Evolutionary conservation across 169 alveolate species (phyloP).

Genomic region (Gregarina niphandrodes): DNA sequence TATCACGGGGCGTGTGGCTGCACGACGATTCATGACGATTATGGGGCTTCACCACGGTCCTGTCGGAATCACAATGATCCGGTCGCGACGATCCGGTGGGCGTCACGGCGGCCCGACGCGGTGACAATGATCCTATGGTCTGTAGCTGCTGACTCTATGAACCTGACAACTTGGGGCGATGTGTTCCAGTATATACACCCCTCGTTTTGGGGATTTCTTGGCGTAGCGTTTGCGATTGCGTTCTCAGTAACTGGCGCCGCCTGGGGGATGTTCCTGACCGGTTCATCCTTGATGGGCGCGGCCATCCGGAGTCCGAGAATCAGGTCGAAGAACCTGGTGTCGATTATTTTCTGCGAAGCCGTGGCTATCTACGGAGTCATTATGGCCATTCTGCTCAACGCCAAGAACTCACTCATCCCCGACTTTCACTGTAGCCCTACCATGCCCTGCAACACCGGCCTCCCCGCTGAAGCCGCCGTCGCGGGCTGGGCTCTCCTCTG

Average conservation of each 20-base stretch:
- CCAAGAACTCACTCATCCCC: slow-evolving; percentile 34
- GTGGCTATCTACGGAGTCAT: slow-evolving; percentile 86
- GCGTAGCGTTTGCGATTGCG: slow-evolving; percentile 31
- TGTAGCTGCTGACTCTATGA: too few species aligned
- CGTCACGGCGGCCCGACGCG: too few species aligned
- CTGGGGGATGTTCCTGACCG: slow-evolving; percentile 81
- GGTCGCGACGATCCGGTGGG: too few species aligned
- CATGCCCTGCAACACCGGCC: too few species aligned
- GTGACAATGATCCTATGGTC: too few species aligned
- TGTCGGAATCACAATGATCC: too few species aligned
- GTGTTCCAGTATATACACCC: slow-evolving; percentile 12
- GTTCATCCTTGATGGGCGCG: slow-evolving; percentile 87
- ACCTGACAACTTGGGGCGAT: too few species aligned
- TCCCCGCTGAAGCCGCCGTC: background rate
- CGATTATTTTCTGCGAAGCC: slow-evolving; percentile 98
- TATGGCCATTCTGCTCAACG: slow-evolving; percentile 57
- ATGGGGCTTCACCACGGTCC: too few species aligned
- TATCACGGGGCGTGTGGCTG: too few species aligned
- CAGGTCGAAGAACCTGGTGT: slow-evolving; percentile 85
- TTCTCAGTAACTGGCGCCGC: slow-evolving; percentile 34
- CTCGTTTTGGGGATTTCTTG: slow-evolving; percentile 18
- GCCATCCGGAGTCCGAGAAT: slow-evolving; percentile 95
- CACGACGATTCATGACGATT: too few species aligned
- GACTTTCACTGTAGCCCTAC: slow-evolving; percentile 9
- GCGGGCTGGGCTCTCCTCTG: slow-evolving; percentile 83